A percentile compares a stretch with the other conserved stretches of the same genome.
phyloP scores from a whole-genome alignment of 768 basidiomycete species.

The Lentinula aciculospora region DNA sequence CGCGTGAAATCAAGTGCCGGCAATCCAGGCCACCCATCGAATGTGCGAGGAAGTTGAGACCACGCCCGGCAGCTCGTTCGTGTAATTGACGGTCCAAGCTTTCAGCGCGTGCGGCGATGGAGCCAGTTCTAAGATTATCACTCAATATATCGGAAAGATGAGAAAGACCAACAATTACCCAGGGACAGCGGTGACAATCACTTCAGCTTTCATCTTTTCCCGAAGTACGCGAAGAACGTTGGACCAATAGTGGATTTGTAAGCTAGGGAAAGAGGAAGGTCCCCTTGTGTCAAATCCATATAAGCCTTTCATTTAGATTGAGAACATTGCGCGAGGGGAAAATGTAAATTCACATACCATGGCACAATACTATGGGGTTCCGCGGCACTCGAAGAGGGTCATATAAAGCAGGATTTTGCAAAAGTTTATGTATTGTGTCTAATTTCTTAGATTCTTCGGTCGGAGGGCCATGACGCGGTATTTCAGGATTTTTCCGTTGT shows the following conservation, averaged over 20 bases:
- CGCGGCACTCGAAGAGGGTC: conserved; percentile 78
- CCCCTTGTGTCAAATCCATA: conserved; percentile 95
- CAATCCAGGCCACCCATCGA: conserved; percentile 99
- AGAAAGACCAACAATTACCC: conserved; percentile 45
- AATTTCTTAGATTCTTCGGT: conserved; percentile 6
- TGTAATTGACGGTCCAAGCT: conserved; percentile 70
- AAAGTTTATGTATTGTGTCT: conserved; percentile 63
- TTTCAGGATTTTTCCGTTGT: conserved; percentile 1
- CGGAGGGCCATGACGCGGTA: conserved; percentile 12
- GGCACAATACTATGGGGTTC: conserved; percentile 91
- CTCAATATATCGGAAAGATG: background rate
- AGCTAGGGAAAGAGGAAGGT: conserved; percentile 72
- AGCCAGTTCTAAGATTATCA: conserved; percentile 67
- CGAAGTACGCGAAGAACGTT: conserved; percentile 79
- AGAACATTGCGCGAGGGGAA: conserved; percentile 7
- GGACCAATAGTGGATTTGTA: conserved; percentile 92
- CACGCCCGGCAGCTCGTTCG: conserved; percentile 61
- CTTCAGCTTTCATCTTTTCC: conserved; percentile 81
- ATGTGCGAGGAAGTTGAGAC: conserved; percentile 91
- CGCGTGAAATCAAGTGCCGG: conserved; percentile 83
- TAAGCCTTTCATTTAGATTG: conserved; percentile 46
- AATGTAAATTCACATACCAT: conserved; percentile 54
- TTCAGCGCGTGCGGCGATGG: conserved; percentile 75
- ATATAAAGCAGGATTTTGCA: conserved; percentile 72
- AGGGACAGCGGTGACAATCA: conserved; percentile 94